Evolutionary conservation across 2,329 filamentous ascomycete species (phyloP).

Genomic region (Pseudogymnoascus sp.): DNA sequence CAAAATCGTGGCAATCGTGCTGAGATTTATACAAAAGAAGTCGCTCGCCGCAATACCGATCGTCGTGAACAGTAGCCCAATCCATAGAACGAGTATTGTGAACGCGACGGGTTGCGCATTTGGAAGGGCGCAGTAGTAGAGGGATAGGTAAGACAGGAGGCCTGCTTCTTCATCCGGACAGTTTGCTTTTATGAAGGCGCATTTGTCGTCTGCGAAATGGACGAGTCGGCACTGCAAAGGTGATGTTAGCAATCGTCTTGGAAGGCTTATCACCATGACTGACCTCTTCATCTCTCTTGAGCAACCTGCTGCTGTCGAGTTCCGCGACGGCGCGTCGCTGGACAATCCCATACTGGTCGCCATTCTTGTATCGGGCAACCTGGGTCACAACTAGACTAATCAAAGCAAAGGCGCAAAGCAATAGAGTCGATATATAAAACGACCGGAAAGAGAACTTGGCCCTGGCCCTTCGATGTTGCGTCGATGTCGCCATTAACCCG

Average conservation of each 20-base stretch:
- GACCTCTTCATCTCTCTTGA: conserved; percentile 31
- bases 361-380: conserved; percentile 26
- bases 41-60: conserved; percentile 97
- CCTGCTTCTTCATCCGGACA: conserved; percentile 88
- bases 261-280: background rate
- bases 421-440: conserved; percentile 30
- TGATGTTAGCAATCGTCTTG: background rate
- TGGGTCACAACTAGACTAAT: conserved; percentile 29
- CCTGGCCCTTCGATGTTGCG: background rate
- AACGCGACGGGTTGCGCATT: conserved; percentile 72
- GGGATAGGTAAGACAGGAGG: conserved; percentile 75
- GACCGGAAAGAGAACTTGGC: conserved; percentile 28
- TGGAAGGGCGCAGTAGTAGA: conserved; percentile 81
- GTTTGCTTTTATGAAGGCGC: conserved; percentile 74
- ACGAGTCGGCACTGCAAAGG: conserved; percentile 65
- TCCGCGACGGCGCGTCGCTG: conserved; percentile 25
- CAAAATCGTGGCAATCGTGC: conserved; percentile 81
- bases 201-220: conserved; percentile 71
- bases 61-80: conserved; percentile 85
- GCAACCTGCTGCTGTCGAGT: conserved; percentile 22
- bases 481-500: background rate
- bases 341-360: conserved; percentile 24
- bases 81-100: conserved; percentile 69
- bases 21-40: conserved; percentile 96
- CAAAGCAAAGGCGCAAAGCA: conserved; percentile 27